Conservation (phyloP, 2,329 filamentous ascomycete genomes). For the Nigrospora osmanthi region DNA sequence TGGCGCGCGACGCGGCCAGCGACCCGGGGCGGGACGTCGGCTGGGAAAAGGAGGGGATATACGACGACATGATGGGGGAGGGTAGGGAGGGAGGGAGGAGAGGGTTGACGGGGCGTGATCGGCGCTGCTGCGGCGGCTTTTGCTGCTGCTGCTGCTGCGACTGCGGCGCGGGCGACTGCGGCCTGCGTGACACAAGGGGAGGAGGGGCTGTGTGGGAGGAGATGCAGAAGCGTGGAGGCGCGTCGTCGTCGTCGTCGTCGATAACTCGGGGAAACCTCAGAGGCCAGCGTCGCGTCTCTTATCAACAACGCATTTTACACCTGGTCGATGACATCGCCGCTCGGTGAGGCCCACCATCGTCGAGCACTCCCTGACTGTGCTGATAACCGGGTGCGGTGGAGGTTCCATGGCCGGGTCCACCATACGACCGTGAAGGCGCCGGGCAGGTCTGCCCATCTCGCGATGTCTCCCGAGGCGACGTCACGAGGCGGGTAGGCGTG, state of each 20-base stretch:
- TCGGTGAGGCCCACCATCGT: background rate
- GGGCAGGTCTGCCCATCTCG: background rate
- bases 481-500: too few species aligned
- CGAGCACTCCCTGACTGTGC: slow-evolving; percentile 1
- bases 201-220: background rate
- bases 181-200: background rate
- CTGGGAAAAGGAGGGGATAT: background rate
- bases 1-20: background rate
- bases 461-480: too few species aligned
- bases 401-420: slow-evolving; percentile 6
- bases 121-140: too few species aligned
- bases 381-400: slow-evolving; percentile 1
- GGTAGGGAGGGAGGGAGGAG: too few species aligned
- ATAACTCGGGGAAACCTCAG: too few species aligned
- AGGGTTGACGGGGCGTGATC: too few species aligned
- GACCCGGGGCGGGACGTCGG: background rate
- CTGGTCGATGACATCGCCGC: background rate
- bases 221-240: background rate
- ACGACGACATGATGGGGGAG: background rate
- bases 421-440: slow-evolving; percentile 11
- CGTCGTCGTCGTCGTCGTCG: too few species aligned
- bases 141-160: too few species aligned
- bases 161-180: background rate
- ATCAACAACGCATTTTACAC: too few species aligned
- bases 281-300: too few species aligned